Percentiles rank a stretch among this genome's conserved stretches.
These are phyloP conservation scores for Pythium myriotylum DNA, from an alignment of 352 stramenopile species.

Conservation along the genomic window DNA sequence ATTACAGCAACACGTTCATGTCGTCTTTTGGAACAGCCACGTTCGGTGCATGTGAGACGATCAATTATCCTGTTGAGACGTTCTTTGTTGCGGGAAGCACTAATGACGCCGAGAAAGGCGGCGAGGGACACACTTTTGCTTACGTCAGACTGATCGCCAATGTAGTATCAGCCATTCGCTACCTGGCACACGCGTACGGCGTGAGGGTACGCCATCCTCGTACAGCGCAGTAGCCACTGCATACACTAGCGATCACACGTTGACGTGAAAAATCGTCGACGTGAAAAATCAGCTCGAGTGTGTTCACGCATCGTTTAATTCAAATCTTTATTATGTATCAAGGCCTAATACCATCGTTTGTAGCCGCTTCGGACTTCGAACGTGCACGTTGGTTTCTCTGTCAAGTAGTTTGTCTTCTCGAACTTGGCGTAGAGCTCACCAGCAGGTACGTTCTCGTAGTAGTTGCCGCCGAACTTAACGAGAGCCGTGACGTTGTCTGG, in stretches of 20 bases:
- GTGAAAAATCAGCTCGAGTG: too few relatives aligned
- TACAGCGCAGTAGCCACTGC: too few relatives aligned
- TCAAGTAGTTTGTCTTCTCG: slow-evolving; percentile 55
- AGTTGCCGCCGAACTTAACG: slow-evolving; percentile 60
- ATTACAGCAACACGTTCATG: too few relatives aligned
- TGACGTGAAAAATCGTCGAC: too few relatives aligned
- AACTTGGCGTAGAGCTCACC: slow-evolving; percentile 62
- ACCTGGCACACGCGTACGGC: too few relatives aligned
- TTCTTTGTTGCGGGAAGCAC: slow-evolving; percentile 1
- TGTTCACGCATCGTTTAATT: too few relatives aligned
- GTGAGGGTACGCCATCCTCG: too few relatives aligned
- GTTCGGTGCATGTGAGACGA: not conserved
- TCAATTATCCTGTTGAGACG: not conserved
- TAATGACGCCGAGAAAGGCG: slow-evolving; percentile 3
- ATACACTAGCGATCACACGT: too few relatives aligned
- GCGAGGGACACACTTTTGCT: not conserved
- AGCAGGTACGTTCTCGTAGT: slow-evolving; percentile 55
- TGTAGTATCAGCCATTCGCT: too few relatives aligned
- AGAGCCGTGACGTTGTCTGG: slow-evolving; percentile 37
- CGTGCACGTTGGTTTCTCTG: slow-evolving; percentile 42
- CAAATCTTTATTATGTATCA: too few relatives aligned
- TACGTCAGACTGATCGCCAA: too few relatives aligned
- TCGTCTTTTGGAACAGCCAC: not conserved
- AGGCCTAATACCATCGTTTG: slow-evolving; percentile 45
- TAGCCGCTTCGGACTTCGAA: slow-evolving; percentile 54